phyloP scores from a whole-genome alignment of 192 early-diverging fungal species.

The Gamsiella multidivaricata region DNA sequence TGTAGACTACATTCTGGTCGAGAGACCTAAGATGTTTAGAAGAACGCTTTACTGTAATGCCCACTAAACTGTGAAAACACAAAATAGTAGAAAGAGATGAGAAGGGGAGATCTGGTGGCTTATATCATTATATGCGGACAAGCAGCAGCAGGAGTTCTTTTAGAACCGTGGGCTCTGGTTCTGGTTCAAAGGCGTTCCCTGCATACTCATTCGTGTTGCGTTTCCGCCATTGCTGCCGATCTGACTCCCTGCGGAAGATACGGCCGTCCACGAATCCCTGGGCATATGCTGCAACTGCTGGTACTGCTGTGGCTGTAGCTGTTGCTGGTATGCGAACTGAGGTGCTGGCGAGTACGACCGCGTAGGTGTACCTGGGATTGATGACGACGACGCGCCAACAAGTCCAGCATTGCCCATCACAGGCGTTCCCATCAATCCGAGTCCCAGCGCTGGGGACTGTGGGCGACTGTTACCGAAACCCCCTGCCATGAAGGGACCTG shows the following conservation, averaged over 20 bases:
- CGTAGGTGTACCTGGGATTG: slow-evolving; percentile 25
- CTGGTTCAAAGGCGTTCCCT: slow-evolving; percentile 7
- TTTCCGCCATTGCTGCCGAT: background rate
- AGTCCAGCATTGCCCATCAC: slow-evolving; percentile 10
- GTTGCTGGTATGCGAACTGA: slow-evolving; percentile 33
- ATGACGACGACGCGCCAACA: background rate
- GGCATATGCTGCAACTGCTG: slow-evolving; percentile 5
- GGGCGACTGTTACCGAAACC: slow-evolving; percentile 12
- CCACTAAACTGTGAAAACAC: too few relatives aligned
- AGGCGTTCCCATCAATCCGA: slow-evolving; percentile 15
- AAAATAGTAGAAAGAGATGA: too few relatives aligned
- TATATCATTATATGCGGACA: background rate
- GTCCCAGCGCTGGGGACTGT: slow-evolving; percentile 52
- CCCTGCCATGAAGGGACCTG: slow-evolving; percentile 21
- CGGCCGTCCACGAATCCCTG: slow-evolving; percentile 1
- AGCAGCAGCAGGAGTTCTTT: background rate
- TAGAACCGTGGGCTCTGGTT: background rate
- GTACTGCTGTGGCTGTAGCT: slow-evolving; percentile 10
- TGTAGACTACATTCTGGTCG: too few relatives aligned
- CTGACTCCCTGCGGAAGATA: slow-evolving; percentile 6
- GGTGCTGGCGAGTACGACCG: slow-evolving; percentile 43
- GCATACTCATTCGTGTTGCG: slow-evolving; percentile 6
- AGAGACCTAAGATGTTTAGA: too few relatives aligned
- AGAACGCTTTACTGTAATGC: too few relatives aligned
- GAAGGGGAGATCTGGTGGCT: background rate